A percentile compares a stretch with the other conserved stretches of the same genome.
Conservation (phyloP, 306 rosid species). For the Ceratonia siliqua region DNA sequence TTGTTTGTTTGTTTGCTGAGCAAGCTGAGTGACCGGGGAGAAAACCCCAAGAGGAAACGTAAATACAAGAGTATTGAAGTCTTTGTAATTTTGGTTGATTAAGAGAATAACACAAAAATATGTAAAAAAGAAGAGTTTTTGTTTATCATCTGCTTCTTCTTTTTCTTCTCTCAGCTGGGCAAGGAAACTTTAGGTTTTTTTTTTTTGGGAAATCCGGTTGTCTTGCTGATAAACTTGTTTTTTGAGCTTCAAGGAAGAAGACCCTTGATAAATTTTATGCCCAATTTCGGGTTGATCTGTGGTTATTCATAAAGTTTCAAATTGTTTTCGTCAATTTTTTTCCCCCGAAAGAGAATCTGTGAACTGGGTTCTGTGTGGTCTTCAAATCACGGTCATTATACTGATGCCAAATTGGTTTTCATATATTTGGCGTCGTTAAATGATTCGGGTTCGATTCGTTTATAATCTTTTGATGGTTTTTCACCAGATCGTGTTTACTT, state of each 20-base stretch:
- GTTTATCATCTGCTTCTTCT: not conserved
- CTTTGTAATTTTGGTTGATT: conserved; percentile 5
- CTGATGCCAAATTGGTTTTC: not conserved
- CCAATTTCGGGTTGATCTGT: conserved; percentile 42
- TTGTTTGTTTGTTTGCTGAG: conserved; percentile 37
- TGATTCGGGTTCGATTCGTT: not conserved
- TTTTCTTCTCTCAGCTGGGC: not conserved
- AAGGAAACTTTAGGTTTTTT: conserved; percentile 32
- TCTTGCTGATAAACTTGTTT: conserved; percentile 1
- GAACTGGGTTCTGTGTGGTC: conserved; percentile 22
- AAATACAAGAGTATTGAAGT: not conserved
- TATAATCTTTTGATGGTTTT: conserved; percentile 1
- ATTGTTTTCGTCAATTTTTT: not conserved
- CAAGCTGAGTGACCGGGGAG: conserved; percentile 5
- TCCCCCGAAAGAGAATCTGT: conserved; percentile 6
- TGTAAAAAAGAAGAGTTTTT: not conserved
- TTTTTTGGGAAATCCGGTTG: not conserved
- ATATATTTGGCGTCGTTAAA: not conserved
- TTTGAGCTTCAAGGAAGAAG: conserved; percentile 9
- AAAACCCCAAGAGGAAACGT: not conserved
- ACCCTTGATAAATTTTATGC: conserved; percentile 7
- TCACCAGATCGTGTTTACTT: conserved; percentile 25
- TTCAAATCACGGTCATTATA: conserved; percentile 27
- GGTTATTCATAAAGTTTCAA: conserved; percentile 15
- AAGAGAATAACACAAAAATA: not conserved